These are phyloP conservation scores for Pleurotus ostreatus DNA, from an alignment of 768 basidiomycete genomes.

Conservation along the genomic window DNA sequence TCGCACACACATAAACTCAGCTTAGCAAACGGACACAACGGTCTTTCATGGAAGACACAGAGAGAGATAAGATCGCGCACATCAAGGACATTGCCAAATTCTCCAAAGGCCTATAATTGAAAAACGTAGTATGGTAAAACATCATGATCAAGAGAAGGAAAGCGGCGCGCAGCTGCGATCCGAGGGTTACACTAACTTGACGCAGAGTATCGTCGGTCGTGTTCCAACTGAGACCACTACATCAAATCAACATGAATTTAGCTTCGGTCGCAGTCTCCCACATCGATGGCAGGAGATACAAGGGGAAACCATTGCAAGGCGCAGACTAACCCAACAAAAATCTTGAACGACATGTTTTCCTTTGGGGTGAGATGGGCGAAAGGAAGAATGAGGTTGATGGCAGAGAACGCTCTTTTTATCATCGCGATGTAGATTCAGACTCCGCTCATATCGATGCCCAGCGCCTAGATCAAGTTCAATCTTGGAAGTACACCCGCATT, in stretches of 20 bases:
- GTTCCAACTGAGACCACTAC: slow-evolving; percentile 94
- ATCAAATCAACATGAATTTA: slow-evolving; percentile 37
- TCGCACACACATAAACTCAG: slow-evolving; percentile 22
- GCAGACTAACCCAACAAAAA: slow-evolving; percentile 92
- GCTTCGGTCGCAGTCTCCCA: slow-evolving; percentile 53
- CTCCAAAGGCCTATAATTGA: slow-evolving; percentile 75
- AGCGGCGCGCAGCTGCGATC: slow-evolving; percentile 18
- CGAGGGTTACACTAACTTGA: slow-evolving; percentile 62
- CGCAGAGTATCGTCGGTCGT: slow-evolving; percentile 91
- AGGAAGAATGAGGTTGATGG: slow-evolving; percentile 29
- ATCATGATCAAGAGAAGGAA: slow-evolving; percentile 23
- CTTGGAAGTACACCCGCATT: too few species aligned
- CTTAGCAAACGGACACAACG: slow-evolving; percentile 19
- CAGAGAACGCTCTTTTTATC: slow-evolving; percentile 37
- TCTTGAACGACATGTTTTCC: slow-evolving; percentile 74
- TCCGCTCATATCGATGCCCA: slow-evolving; percentile 29
- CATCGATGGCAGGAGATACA: slow-evolving; percentile 45
- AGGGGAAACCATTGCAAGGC: slow-evolving; percentile 41
- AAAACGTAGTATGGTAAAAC: slow-evolving; percentile 50
- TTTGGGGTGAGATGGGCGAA: slow-evolving; percentile 36
- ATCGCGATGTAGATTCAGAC: slow-evolving; percentile 34
- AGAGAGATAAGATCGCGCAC: slow-evolving; percentile 57
- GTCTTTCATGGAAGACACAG: slow-evolving; percentile 13
- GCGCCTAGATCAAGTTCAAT: too few species aligned
- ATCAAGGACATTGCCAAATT: slow-evolving; percentile 83